phyloP scores from a whole-genome alignment of 2,329 filamentous ascomycete genomes.

The Chaetothyriales sp. region DNA sequence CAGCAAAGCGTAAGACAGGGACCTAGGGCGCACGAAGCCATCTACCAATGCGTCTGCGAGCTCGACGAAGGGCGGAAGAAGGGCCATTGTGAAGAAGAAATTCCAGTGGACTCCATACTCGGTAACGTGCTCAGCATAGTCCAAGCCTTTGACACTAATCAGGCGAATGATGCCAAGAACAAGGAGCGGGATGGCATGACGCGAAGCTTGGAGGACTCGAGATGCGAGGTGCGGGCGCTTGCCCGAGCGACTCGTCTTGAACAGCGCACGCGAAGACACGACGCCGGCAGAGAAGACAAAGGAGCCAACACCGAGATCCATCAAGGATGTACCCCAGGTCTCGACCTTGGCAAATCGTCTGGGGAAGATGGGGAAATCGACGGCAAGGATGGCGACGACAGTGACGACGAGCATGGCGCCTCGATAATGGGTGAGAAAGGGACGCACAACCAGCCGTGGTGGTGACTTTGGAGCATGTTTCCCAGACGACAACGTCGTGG shows the following conservation, averaged over 20 bases:
- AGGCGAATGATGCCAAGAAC: slow-evolving; percentile 67
- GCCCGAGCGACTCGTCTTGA: slow-evolving; percentile 24
- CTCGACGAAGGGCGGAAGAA: slow-evolving; percentile 79
- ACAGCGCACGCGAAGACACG: slow-evolving; percentile 63
- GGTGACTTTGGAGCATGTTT: slow-evolving; percentile 3
- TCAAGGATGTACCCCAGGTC: slow-evolving; percentile 98
- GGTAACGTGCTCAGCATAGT: slow-evolving; percentile 93
- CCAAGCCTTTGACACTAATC: slow-evolving; percentile 79
- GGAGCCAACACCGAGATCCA: slow-evolving; percentile 94
- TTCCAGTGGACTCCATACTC: slow-evolving; percentile 99
- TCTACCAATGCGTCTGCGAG: slow-evolving; percentile 56
- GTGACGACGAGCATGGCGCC: slow-evolving; percentile 85
- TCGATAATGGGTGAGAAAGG: slow-evolving; percentile 84
- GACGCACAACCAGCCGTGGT: slow-evolving; percentile 56
- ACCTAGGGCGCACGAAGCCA: slow-evolving; percentile 37
- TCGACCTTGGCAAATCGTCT: slow-evolving; percentile 94
- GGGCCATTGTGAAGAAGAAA: slow-evolving; percentile 91
- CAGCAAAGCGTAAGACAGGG: slow-evolving; percentile 55
- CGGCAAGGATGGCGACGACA: slow-evolving; percentile 83
- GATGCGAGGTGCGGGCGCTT: slow-evolving; percentile 27
- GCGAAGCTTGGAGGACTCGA: slow-evolving; percentile 53
- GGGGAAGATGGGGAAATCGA: slow-evolving; percentile 88
- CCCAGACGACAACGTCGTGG: slow-evolving; percentile 2
- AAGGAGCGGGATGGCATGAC: slow-evolving; percentile 72
- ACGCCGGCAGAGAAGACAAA: slow-evolving; percentile 92